These are phyloP conservation scores for Neotropicomus parvogracilis DNA, from an alignment of 1,284 basidiomycete species.

Conservation along the genomic window DNA sequence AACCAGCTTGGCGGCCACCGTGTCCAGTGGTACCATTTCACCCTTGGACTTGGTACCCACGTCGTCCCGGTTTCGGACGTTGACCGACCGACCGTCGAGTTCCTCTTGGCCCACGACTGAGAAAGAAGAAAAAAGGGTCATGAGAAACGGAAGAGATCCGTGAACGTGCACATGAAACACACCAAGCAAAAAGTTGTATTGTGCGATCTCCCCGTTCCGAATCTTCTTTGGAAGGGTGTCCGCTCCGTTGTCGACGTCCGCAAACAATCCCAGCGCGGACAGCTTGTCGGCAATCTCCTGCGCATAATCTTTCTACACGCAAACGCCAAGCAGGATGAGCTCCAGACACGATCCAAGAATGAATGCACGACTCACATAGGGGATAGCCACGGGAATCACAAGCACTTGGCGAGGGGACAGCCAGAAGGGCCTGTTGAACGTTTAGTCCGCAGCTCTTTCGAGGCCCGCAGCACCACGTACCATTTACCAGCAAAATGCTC, in stretches of 20 bases:
- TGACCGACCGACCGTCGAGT: slow-evolving; percentile 80
- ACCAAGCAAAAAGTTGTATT: slow-evolving; percentile 98
- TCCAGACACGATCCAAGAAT: slow-evolving; percentile 1
- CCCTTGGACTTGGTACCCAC: slow-evolving; percentile 76
- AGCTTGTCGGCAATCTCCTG: slow-evolving; percentile 72
- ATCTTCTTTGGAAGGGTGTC: slow-evolving; percentile 98
- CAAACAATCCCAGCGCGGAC: slow-evolving; percentile 72
- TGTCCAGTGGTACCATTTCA: slow-evolving; percentile 64
- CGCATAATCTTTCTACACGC: slow-evolving; percentile 83
- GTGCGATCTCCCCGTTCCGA: slow-evolving; percentile 85
- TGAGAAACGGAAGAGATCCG: slow-evolving; percentile 4
- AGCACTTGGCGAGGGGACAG: slow-evolving; percentile 91
- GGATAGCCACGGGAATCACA: slow-evolving; percentile 89
- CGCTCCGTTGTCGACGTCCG: slow-evolving; percentile 89
- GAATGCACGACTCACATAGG: slow-evolving; percentile 60
- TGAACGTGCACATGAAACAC: slow-evolving; percentile 29
- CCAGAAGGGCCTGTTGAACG: slow-evolving; percentile 84
- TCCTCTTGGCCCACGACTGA: slow-evolving; percentile 94
- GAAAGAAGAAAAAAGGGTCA: not conserved
- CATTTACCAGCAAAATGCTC: slow-evolving; percentile 98
- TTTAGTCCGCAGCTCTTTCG: not conserved
- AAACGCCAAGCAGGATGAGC: slow-evolving; percentile 2
- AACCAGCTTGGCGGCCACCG: slow-evolving; percentile 61
- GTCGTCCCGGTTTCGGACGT: slow-evolving; percentile 93
- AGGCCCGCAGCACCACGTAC: slow-evolving; percentile 40